A percentile compares a stretch with the other conserved stretches of the same genome.
Conservation (phyloP, 768 basidiomycete species). For the Pisolithus tinctorius region DNA sequence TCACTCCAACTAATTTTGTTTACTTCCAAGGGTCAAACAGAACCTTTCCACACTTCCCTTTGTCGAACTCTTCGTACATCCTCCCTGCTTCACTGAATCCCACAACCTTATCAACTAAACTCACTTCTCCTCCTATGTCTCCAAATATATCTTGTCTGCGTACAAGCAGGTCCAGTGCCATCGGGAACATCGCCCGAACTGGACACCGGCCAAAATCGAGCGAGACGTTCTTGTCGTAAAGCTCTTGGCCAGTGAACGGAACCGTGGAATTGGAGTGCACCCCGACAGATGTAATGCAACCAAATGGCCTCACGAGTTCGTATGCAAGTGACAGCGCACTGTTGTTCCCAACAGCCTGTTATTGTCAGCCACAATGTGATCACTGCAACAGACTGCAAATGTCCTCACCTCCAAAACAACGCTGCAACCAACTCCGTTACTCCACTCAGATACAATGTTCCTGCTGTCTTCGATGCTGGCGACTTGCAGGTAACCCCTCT, state of each 20-base stretch:
- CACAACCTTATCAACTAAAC: conserved; percentile 65
- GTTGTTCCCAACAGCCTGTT: conserved; percentile 63
- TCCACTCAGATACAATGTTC: conserved; percentile 43
- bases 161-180: conserved; percentile 61
- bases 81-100: conserved; percentile 49
- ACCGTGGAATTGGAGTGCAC: conserved; percentile 52
- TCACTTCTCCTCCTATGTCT: conserved; percentile 52
- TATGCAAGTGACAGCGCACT: conserved; percentile 60
- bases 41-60: conserved; percentile 67
- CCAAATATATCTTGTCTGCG: conserved; percentile 71
- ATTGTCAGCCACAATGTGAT: neutral
- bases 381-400: neutral
- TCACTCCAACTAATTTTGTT: neutral
- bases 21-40: conserved; percentile 69
- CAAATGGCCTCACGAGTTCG: conserved; percentile 68
- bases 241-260: conserved; percentile 47
- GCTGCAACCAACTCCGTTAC: conserved; percentile 52
- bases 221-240: conserved; percentile 75
- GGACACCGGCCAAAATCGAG: conserved; percentile 80
- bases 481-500: conserved; percentile 41
- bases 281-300: conserved; percentile 68
- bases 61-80: conserved; percentile 62
- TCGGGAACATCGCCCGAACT: conserved; percentile 68
- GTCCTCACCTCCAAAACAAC: conserved; percentile 57
- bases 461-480: conserved; percentile 48